Conservation (phyloP, 1,284 basidiomycete genomes). For the Hymenochaete sp. region DNA sequence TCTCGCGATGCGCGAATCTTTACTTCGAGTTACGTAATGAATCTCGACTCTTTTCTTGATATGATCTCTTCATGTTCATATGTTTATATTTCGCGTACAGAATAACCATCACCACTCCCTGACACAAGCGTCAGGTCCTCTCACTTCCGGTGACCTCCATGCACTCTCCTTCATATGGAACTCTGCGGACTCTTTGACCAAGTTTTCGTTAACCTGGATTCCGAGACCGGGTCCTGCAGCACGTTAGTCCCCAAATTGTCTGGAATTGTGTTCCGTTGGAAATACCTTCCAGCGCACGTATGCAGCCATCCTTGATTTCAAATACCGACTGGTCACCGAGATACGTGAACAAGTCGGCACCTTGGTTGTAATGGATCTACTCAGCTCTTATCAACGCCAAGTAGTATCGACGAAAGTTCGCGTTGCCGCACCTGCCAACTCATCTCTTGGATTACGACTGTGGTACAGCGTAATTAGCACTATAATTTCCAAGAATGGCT, state of each 20-base stretch:
- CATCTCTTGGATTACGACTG: conserved; percentile 62
- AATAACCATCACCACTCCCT: conserved; percentile 51
- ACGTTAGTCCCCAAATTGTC: not conserved
- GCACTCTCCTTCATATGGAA: conserved; percentile 29
- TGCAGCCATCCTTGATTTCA: conserved; percentile 49
- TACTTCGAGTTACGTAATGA: too few species aligned
- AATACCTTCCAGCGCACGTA: conserved; percentile 43
- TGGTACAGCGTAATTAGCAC: too few species aligned
- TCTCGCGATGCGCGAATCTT: too few species aligned
- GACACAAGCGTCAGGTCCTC: conserved; percentile 44
- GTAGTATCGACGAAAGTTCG: not conserved
- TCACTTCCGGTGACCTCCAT: conserved; percentile 58
- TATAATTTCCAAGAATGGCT: too few species aligned
- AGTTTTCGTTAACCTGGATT: conserved; percentile 56
- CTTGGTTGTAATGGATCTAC: conserved; percentile 69
- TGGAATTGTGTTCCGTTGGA: not conserved
- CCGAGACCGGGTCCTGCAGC: conserved; percentile 54
- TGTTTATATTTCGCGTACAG: too few species aligned
- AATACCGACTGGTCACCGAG: conserved; percentile 52
- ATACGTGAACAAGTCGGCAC: conserved; percentile 64
- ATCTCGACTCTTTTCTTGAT: too few species aligned
- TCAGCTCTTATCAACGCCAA: not conserved
- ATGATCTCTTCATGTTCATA: not conserved
- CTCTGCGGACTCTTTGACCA: conserved; percentile 46
- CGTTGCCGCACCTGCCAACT: conserved; percentile 42